Percentiles rank a stretch among this genome's conserved stretches.
These are phyloP conservation scores for Chimonanthus salicifolius DNA, from an alignment of 164 flowering plant genomes.

Conservation along the genomic window DNA sequence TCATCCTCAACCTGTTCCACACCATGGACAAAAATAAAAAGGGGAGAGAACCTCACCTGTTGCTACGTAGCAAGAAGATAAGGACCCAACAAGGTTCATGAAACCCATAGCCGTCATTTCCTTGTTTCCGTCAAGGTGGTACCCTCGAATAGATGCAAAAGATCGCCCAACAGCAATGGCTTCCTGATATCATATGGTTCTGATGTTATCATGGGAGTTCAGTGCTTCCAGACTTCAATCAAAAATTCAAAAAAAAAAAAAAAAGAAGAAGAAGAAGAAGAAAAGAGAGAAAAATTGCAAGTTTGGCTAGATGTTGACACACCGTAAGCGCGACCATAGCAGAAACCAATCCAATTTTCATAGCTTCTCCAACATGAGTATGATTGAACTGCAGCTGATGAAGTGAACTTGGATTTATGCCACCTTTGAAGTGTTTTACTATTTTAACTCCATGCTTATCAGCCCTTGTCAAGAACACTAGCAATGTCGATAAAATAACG, in stretches of 20 bases:
- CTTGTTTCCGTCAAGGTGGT: constrained; percentile 80
- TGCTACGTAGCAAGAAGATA: constrained; percentile 81
- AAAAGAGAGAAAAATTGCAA: not conserved
- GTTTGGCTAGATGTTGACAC: constrained; percentile 5
- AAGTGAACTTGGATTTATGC: constrained; percentile 63
- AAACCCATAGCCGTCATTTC: constrained; percentile 88
- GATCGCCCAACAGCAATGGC: constrained; percentile 87
- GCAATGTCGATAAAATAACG: constrained; percentile 58
- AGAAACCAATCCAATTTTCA: constrained; percentile 55
- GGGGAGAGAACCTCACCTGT: constrained; percentile 42
- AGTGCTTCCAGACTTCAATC: not conserved
- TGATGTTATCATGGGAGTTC: not conserved
- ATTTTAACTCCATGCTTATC: constrained; percentile 76
- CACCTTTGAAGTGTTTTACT: constrained; percentile 63
- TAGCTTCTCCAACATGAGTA: constrained; percentile 44
- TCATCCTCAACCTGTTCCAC: too few relatives aligned
- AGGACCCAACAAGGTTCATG: constrained; percentile 76
- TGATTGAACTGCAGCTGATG: constrained; percentile 45
- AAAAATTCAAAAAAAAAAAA: not conserved
- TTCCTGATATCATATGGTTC: constrained; percentile 43
- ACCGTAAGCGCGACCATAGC: constrained; percentile 78
- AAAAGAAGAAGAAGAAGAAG: not conserved
- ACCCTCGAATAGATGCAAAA: constrained; percentile 78
- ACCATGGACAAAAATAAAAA: not conserved
- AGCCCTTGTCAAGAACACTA: constrained; percentile 55